Base-by-base conservation (phyloP, 805 yeast species). In the Citeromyces nyonsensis region DNA sequence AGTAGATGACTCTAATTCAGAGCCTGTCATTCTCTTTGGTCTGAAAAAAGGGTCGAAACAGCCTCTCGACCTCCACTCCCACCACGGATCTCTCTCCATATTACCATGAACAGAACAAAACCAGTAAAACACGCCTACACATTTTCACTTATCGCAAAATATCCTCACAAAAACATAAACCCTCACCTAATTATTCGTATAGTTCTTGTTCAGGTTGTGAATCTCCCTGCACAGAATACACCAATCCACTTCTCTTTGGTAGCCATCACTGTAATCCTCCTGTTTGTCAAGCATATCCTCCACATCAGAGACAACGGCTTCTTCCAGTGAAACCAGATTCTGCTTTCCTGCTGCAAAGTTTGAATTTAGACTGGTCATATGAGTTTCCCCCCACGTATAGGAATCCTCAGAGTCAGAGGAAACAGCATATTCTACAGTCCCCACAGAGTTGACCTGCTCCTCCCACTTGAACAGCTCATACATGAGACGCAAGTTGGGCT, bases 401-500 rank as follows among this genome's bases (percentile, higher is more conserved):
- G 31, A 10, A 11, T 22, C 22, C 12, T 31, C 33, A 8, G 34
- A 32, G 10, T 27, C 27, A 14, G 28, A 27, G 10, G 34, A 25
- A 26, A 30, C 27, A 12, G 25, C 30, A 20, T 18, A 18, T 7
- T 18, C 22, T 18, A 18, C 22, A 18, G 6, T 18, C 22, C 26
- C 24, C 6, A 30, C 24, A 2, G 30, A 7, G 12, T 25, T 26
- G 15, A 29, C 25, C 9, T 9, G 11, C 15, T 62, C 76, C 43
- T 71, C 79, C 73, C 73, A 70, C 49, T 75, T 77, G 51, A 83
- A 71, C 38, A 88, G 59, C 47, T 86, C 96, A 51, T 84, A 88
- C 84, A 85, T 80, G 48, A 88, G 76, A 49, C 88, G 69, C 48
- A 88, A 59, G 49, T 85, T 88, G 10, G 97, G 97, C 52, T 88